phyloP scores from a whole-genome alignment of 371 early-diverging fungal species.

The Mucor racemosus region DNA sequence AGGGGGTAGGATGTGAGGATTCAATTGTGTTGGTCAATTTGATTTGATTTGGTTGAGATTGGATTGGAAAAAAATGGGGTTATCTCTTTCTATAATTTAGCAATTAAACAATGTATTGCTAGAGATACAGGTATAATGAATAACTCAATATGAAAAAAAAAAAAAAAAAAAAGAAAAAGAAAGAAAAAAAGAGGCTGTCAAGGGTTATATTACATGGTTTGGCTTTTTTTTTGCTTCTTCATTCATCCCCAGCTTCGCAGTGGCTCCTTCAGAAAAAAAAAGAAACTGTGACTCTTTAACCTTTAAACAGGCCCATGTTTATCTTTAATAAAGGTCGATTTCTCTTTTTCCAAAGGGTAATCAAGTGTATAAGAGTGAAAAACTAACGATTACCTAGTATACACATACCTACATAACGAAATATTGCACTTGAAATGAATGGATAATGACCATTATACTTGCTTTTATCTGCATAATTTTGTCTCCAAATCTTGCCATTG shows the following conservation, averaged over 20 bases:
- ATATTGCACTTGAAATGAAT: too few relatives aligned
- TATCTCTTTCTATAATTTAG: neutral
- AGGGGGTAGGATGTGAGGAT: neutral
- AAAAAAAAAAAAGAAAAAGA: neutral
- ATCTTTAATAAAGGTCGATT: neutral
- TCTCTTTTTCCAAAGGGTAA: too few relatives aligned
- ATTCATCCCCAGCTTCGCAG: constrained; percentile 3
- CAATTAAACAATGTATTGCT: neutral
- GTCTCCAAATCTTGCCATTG: too few relatives aligned
- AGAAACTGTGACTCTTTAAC: constrained; percentile 4
- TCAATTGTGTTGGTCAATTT: neutral
- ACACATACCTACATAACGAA: too few relatives aligned
- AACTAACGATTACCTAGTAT: too few relatives aligned
- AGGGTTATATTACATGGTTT: constrained; percentile 10
- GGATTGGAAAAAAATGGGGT: neutral
- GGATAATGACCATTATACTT: too few relatives aligned
- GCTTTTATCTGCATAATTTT: too few relatives aligned
- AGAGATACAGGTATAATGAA: neutral
- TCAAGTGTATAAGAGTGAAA: too few relatives aligned
- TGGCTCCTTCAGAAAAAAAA: neutral
- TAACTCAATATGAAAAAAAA: neutral
- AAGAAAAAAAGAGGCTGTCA: neutral
- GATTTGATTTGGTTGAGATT: neutral
- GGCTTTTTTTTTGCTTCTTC: neutral
- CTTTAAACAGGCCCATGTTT: neutral